A percentile compares a stretch with the other conserved stretches of the same genome.
Evolutionary conservation across 179 eudicot species (phyloP).

Genomic region (Sideroxylon spinosum): DNA sequence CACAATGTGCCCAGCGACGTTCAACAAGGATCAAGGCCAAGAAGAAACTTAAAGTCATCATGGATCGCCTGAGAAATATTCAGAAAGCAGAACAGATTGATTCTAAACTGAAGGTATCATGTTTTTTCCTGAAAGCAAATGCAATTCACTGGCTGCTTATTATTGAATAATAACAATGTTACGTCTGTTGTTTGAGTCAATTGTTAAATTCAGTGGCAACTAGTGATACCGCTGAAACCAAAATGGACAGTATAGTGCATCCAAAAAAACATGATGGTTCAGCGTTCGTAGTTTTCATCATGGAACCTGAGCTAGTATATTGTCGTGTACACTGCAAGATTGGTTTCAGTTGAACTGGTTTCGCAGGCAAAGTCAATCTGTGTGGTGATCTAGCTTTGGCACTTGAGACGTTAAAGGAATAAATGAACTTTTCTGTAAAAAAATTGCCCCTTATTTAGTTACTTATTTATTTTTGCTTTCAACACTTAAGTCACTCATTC

Average conservation of each 20-base stretch:
- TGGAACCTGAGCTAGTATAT: background rate
- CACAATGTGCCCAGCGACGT: slow-evolving; percentile 69
- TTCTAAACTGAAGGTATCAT: slow-evolving; percentile 41
- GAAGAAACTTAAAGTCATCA: slow-evolving; percentile 48
- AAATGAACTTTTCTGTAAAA: background rate
- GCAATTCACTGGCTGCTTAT: background rate
- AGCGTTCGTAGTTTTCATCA: background rate
- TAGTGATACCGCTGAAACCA: background rate
- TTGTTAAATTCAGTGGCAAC: background rate
- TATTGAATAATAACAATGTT: too few relatives aligned
- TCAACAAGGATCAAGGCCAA: slow-evolving; percentile 38
- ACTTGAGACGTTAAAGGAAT: background rate
- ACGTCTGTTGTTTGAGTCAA: background rate
- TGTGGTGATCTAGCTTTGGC: background rate
- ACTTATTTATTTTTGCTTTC: background rate
- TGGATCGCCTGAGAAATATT: slow-evolving; percentile 28
- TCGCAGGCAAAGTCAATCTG: background rate
- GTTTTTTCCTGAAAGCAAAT: background rate
- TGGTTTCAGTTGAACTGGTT: background rate
- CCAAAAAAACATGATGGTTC: background rate
- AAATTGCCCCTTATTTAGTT: background rate
- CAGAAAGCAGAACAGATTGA: slow-evolving; percentile 20
- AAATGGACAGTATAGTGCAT: too few relatives aligned
- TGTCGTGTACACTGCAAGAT: background rate
- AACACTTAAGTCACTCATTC: too few relatives aligned